Percentiles rank a stretch among this genome's conserved stretches.
These are phyloP conservation scores for Fusarium pseudocircinatum DNA, from an alignment of 2,329 filamentous ascomycete genomes.

Conservation along the genomic window DNA sequence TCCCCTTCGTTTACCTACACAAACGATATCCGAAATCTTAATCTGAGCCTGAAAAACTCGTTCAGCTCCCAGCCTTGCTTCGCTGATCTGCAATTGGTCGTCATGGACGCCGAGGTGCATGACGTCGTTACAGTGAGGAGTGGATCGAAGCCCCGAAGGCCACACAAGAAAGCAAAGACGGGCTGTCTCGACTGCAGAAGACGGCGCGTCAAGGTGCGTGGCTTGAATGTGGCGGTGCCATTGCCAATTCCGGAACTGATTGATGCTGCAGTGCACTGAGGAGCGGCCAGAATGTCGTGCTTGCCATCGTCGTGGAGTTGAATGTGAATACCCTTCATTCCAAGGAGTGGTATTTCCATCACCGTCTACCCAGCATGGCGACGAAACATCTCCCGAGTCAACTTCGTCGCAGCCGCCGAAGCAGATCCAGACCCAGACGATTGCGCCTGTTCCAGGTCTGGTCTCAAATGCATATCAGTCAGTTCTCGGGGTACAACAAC, in stretches of 20 bases:
- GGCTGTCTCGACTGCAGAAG: slow-evolving; percentile 8
- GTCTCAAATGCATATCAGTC: neutral
- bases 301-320: neutral
- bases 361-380: neutral
- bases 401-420: neutral
- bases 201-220: slow-evolving; percentile 6
- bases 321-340: neutral
- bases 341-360: neutral
- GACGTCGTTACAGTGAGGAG: neutral
- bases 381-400: neutral
- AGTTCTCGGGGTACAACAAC: neutral
- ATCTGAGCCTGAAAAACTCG: neutral
- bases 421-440: neutral
- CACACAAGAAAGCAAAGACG: slow-evolving; percentile 13
- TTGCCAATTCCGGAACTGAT: neutral
- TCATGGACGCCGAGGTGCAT: neutral
- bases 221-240: neutral
- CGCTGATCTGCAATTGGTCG: neutral
- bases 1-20: neutral
- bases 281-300: neutral
- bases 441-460: neutral
- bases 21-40: neutral
- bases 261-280: neutral
- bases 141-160: neutral
- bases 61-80: neutral